Conservation (phyloP, 768 basidiomycete genomes). For the Lactarius akahatsu region DNA sequence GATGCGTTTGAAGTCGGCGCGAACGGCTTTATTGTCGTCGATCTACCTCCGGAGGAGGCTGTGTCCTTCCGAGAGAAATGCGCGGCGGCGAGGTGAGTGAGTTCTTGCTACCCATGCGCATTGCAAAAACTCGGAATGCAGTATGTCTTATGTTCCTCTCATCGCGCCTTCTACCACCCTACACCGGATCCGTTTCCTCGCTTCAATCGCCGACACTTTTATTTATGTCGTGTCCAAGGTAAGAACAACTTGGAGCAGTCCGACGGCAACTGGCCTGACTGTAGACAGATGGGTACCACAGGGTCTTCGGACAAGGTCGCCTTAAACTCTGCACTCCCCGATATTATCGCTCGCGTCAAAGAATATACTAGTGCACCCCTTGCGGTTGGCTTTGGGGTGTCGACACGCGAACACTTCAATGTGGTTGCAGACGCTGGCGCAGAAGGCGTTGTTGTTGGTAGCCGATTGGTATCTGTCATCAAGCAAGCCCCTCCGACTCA, state of each 20-base stretch:
- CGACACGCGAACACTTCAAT: conserved; percentile 86
- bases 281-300: conserved; percentile 91
- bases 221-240: conserved; percentile 99
- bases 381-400: conserved; percentile 96
- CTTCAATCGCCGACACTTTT: conserved; percentile 94
- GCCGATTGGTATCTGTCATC: conserved; percentile 78
- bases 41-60: conserved; percentile 97
- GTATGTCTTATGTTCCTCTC: conserved; percentile 91
- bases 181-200: conserved; percentile 83
- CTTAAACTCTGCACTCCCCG: conserved; percentile 76
- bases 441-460: conserved; percentile 94
- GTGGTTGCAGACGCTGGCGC: conserved; percentile 84
- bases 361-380: conserved; percentile 77
- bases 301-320: conserved; percentile 76
- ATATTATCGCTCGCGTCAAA: conserved; percentile 81
- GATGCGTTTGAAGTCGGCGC: conserved; percentile 90
- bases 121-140: conserved; percentile 36
- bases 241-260: conserved; percentile 17
- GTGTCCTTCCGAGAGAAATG: conserved; percentile 88
- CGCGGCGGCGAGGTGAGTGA: conserved; percentile 67
- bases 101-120: conserved; percentile 1
- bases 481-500: conserved; percentile 56
- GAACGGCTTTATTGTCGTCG: conserved; percentile 97
- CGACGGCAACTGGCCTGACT: conserved; percentile 1
- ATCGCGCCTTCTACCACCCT: conserved; percentile 93